These are phyloP conservation scores for Papilionanthe hybrid DNA, from an alignment of 116 monocot species.

Conservation along the genomic window DNA sequence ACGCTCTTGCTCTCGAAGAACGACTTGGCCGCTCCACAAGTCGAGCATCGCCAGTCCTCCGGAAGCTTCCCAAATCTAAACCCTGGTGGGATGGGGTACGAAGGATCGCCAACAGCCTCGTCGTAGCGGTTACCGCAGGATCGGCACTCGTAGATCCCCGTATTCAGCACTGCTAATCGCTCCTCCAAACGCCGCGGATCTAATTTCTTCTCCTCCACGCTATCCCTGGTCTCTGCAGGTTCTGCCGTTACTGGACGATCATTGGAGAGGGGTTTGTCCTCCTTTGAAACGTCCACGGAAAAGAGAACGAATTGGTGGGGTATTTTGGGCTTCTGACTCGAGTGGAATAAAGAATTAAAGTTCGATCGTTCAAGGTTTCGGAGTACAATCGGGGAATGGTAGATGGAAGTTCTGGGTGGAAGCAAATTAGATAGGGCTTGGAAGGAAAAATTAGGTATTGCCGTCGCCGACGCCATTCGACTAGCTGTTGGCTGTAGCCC, in stretches of 20 bases:
- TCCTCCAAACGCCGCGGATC: constrained; percentile 61
- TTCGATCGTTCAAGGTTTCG: constrained; percentile 14
- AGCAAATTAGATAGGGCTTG: constrained; percentile 13
- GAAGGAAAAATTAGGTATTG: constrained; percentile 35
- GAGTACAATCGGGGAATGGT: constrained; percentile 3
- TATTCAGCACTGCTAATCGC: constrained; percentile 81
- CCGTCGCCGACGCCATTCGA: constrained; percentile 45
- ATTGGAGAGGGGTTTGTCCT: constrained; percentile 46
- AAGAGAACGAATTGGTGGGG: constrained; percentile 4
- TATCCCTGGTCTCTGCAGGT: not conserved
- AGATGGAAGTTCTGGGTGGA: constrained; percentile 8
- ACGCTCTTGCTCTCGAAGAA: constrained; percentile 90
- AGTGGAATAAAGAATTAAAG: constrained; percentile 4
- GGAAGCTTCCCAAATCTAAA: constrained; percentile 67
- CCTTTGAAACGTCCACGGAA: constrained; percentile 71
- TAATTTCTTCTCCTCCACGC: constrained; percentile 12
- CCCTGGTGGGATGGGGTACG: constrained; percentile 85
- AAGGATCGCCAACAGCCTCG: constrained; percentile 64
- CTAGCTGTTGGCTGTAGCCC: not conserved
- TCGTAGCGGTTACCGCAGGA: constrained; percentile 83
- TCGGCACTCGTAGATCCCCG: constrained; percentile 79
- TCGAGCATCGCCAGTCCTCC: constrained; percentile 90
- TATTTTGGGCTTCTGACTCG: not conserved
- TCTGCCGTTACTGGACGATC: not conserved
- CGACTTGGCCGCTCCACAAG: constrained; percentile 79